Percentiles rank a stretch among this genome's conserved stretches.
These are phyloP conservation scores for Kodamaea kaohsiungensis DNA, from an alignment of 805 yeast species.

Conservation along the genomic window DNA sequence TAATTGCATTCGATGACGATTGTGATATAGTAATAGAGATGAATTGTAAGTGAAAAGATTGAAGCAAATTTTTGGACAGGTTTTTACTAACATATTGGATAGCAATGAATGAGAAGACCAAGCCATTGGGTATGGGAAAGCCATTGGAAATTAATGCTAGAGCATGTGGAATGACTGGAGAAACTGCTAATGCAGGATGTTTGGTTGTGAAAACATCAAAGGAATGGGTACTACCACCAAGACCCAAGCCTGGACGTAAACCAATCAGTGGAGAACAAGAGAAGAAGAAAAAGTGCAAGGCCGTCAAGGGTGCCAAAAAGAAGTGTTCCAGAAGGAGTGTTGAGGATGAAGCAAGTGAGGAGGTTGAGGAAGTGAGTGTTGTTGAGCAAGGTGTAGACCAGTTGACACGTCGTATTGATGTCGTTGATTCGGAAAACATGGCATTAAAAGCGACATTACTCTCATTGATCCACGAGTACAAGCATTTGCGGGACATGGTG, in stretches of 20 bases:
- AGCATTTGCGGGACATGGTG: conserved; percentile 34
- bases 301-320: conserved; percentile 6
- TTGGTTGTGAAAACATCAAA: conserved; percentile 56
- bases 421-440: conserved; percentile 34
- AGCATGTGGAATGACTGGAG: background rate
- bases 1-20: background rate
- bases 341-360: background rate
- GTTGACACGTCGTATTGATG: conserved; percentile 14
- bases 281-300: conserved; percentile 4
- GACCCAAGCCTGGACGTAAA: conserved; percentile 74
- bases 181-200: background rate
- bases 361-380: background rate
- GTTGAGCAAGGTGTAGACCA: background rate
- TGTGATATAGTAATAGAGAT: conserved; percentile 10
- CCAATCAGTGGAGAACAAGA: conserved; percentile 27
- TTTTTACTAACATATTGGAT: background rate
- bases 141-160: background rate
- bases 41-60: conserved; percentile 11
- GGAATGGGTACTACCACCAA: conserved; percentile 82
- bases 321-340: conserved; percentile 1
- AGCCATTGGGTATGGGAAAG: background rate
- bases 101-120: background rate
- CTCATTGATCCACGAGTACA: conserved; percentile 41
- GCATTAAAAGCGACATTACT: conserved; percentile 36
- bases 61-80: background rate